Percentiles rank a stretch among this genome's conserved stretches.
Conservation (phyloP, 169 alveolate genomes). For the Pseudocohnilembus persalinus region DNA sequence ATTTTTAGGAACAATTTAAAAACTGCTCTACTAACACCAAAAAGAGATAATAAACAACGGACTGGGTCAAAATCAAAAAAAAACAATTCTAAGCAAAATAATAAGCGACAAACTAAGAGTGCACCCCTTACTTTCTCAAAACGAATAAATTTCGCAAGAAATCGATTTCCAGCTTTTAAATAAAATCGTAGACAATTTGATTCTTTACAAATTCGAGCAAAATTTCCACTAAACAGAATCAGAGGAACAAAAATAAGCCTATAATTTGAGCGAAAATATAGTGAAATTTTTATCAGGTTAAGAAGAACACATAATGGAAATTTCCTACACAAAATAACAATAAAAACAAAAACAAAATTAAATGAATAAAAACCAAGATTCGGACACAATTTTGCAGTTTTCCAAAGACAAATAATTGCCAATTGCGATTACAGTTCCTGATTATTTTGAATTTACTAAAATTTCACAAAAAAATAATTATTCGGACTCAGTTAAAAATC, state of each 20-base stretch:
- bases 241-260: too few species aligned
- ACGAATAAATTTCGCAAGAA: too few species aligned
- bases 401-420: not conserved
- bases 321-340: not conserved
- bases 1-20: not conserved
- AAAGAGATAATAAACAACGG: too few species aligned
- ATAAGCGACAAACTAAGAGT: too few species aligned
- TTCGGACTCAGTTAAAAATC: not conserved
- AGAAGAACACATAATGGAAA: not conserved
- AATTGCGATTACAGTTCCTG: not conserved
- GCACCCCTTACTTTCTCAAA: too few species aligned
- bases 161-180: too few species aligned
- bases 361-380: not conserved
- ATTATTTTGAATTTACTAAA: not conserved
- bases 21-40: too few species aligned
- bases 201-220: too few species aligned
- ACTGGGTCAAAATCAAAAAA: too few species aligned
- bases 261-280: not conserved
- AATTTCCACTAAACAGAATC: too few species aligned
- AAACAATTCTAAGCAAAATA: too few species aligned
- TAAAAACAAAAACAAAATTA: not conserved
- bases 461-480: not conserved
- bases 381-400: not conserved
- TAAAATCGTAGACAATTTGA: too few species aligned
- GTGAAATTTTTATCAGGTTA: not conserved